phyloP scores from a whole-genome alignment of 2,329 filamentous ascomycete species.

The Pseudogymnoascus sp. region DNA sequence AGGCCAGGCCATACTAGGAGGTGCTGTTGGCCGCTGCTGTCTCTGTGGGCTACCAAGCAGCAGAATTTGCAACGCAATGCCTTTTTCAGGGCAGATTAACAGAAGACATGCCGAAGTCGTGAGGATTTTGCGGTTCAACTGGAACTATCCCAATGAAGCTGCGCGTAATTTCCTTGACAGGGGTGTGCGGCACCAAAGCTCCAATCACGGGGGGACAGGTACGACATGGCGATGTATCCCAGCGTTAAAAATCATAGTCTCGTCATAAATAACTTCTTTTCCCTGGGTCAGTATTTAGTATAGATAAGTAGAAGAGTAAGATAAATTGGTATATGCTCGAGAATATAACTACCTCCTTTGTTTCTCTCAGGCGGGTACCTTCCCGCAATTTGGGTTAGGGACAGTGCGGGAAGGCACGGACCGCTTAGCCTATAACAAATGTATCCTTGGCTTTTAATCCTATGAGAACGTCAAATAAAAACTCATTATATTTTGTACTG shows the following conservation, averaged over 20 bases:
- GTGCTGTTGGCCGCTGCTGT: not conserved
- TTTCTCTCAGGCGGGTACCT: not conserved
- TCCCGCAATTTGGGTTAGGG: not conserved
- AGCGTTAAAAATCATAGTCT: not conserved
- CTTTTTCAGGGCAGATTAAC: not conserved
- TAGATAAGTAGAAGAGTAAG: not conserved
- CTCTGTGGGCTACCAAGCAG: not conserved
- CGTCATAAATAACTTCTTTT: not conserved
- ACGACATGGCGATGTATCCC: not conserved
- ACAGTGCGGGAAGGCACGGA: not conserved
- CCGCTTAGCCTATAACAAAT: not conserved
- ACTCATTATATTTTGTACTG: not conserved
- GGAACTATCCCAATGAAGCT: not conserved
- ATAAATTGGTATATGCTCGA: not conserved
- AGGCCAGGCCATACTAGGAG: not conserved
- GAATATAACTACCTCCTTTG: not conserved
- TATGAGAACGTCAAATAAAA: not conserved
- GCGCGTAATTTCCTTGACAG: not conserved
- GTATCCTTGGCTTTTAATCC: not conserved
- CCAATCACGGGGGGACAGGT: not conserved
- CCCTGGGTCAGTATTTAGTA: not conserved
- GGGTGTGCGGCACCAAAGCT: not conserved
- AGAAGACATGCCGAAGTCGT: not conserved
- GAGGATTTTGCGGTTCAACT: not conserved
- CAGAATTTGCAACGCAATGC: not conserved